phyloP scores from a whole-genome alignment of 2,329 filamentous ascomycete genomes.

The Grosmannia clavigera region DNA sequence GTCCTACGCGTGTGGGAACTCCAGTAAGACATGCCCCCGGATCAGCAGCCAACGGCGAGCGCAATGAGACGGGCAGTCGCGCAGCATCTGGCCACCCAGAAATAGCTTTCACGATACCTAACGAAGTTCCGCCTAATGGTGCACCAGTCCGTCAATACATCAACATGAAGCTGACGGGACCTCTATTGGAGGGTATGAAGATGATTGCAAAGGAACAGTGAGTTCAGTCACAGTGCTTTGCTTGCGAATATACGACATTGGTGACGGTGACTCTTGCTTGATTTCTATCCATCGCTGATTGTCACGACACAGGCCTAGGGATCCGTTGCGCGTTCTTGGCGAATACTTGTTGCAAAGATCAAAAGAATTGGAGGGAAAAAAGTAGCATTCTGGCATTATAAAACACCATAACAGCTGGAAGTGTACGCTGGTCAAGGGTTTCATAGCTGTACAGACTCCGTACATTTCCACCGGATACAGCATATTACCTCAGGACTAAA shows the following conservation, averaged over 20 bases:
- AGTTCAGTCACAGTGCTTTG: conserved; percentile 20
- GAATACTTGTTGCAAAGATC: conserved; percentile 60
- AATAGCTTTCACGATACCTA: conserved; percentile 38
- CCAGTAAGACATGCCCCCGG: conserved; percentile 23
- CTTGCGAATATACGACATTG: background rate
- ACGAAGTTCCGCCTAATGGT: conserved; percentile 50
- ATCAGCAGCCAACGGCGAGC: conserved; percentile 13
- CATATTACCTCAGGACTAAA: background rate
- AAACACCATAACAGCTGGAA: background rate
- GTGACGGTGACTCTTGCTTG: too few species aligned
- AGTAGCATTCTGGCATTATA: background rate
- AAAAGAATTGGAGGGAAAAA: conserved; percentile 43
- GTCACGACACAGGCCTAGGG: conserved; percentile 38
- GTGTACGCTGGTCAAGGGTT: background rate
- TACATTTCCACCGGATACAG: too few species aligned
- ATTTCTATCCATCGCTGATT: conserved; percentile 1
- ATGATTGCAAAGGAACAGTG: conserved; percentile 57
- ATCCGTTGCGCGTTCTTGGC: conserved; percentile 56
- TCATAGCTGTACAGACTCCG: too few species aligned
- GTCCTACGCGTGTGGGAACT: conserved; percentile 34
- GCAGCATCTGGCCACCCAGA: conserved; percentile 45
- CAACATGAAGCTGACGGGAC: conserved; percentile 56
- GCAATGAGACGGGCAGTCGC: conserved; percentile 28
- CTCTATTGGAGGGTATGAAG: conserved; percentile 65
- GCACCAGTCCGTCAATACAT: conserved; percentile 59